These are phyloP conservation scores for Lepiota venenata DNA, from an alignment of 768 basidiomycete species.

Conservation along the genomic window DNA sequence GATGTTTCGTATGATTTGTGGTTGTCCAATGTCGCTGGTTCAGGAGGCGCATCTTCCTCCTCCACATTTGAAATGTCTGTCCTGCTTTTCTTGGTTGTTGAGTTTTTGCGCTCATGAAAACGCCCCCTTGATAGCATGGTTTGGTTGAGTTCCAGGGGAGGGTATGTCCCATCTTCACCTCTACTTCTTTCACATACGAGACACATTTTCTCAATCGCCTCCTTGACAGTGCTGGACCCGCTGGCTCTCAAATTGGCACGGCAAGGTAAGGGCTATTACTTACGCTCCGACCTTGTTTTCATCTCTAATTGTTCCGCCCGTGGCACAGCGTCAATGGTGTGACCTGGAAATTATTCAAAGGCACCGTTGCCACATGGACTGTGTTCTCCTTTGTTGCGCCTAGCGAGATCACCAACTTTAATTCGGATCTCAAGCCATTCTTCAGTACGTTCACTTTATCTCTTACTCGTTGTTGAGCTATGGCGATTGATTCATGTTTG, in stretches of 20 bases:
- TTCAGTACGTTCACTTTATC: constrained; percentile 19
- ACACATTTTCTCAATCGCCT: neutral
- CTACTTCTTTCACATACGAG: neutral
- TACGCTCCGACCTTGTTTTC: neutral
- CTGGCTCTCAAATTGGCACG: constrained; percentile 28
- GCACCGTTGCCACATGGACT: constrained; percentile 29
- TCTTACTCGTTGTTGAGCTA: neutral
- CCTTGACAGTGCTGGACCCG: constrained; percentile 25
- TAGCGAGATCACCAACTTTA: constrained; percentile 30
- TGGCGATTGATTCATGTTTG: neutral
- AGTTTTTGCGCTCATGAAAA: neutral
- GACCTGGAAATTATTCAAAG: constrained; percentile 31
- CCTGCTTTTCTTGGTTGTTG: neutral
- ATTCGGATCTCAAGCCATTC: constrained; percentile 31
- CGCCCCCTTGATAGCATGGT: constrained; percentile 24
- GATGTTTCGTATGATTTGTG: constrained; percentile 34
- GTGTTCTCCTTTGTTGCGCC: constrained; percentile 34
- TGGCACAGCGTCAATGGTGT: constrained; percentile 17
- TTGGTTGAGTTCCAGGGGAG: constrained; percentile 31
- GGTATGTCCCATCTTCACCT: constrained; percentile 16
- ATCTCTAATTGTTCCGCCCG: neutral
- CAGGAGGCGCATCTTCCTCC: constrained; percentile 24
- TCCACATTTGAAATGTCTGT: constrained; percentile 30
- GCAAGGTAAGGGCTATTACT: constrained; percentile 19
- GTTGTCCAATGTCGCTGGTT: constrained; percentile 24